Evolutionary conservation across 139 green algal species (phyloP).

Genomic region (Pleodorina starrii): DNA sequence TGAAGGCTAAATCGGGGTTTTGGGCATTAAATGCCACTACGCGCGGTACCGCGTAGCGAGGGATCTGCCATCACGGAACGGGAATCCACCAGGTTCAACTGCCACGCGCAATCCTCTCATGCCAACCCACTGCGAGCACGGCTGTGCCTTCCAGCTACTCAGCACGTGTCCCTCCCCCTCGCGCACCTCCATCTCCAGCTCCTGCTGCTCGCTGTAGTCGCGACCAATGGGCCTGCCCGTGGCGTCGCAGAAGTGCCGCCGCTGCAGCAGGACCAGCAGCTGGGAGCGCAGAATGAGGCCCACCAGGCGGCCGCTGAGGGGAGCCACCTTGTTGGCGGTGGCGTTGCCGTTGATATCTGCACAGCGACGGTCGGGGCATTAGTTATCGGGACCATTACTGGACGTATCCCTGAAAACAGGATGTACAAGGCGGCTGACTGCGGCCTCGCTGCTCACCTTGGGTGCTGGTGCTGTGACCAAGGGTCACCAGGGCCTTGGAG

Average conservation of each 20-base stretch:
- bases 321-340: background rate
- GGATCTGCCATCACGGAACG: no score
- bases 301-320: constrained; percentile 65
- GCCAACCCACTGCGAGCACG: no score
- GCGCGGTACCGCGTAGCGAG: no score
- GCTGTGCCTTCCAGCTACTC: no score
- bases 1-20: no score
- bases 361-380: no score
- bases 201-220: constrained; percentile 54
- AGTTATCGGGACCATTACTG: background rate
- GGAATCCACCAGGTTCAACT: no score
- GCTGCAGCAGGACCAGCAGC: constrained; percentile 85
- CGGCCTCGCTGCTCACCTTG: background rate
- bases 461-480: constrained; percentile 33
- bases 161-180: no score
- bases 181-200: constrained; percentile 70
- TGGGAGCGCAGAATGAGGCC: constrained; percentile 90
- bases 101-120: no score
- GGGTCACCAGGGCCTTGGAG: background rate
- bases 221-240: constrained; percentile 63
- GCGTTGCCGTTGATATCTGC: constrained; percentile 33
- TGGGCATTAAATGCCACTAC: no score
- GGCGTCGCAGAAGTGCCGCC: constrained; percentile 73
- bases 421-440: background rate
- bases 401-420: background rate